Conservation (phyloP, 2,329 filamentous ascomycete genomes). For the Pseudogymnoascus sp. region DNA sequence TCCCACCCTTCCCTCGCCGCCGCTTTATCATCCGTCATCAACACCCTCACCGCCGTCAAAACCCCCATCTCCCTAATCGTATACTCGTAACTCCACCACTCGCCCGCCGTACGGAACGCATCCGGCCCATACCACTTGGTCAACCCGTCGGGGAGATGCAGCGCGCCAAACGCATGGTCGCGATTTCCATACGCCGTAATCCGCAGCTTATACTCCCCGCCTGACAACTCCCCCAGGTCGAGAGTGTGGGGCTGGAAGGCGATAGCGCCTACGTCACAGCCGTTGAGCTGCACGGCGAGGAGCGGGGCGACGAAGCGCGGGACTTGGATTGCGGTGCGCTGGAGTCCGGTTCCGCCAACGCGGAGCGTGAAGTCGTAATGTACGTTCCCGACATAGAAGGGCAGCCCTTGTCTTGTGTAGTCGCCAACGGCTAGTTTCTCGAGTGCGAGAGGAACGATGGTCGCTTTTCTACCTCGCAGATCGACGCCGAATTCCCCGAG, state of each 20-base stretch:
- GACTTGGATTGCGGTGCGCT: constrained; percentile 11
- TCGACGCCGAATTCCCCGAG: constrained; percentile 25
- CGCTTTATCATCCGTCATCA: not conserved
- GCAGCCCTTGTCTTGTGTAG: constrained; percentile 22
- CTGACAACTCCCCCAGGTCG: constrained; percentile 14
- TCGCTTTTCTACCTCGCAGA: constrained; percentile 12
- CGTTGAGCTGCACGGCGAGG: constrained; percentile 15
- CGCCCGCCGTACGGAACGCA: constrained; percentile 12
- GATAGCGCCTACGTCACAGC: constrained; percentile 19
- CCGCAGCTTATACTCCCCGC: constrained; percentile 16
- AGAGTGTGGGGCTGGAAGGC: constrained; percentile 23
- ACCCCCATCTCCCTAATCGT: not conserved
- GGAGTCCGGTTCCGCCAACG: not conserved
- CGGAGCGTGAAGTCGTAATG: constrained; percentile 19
- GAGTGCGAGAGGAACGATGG: constrained; percentile 9
- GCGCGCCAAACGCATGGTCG: constrained; percentile 25
- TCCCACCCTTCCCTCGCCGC: not conserved
- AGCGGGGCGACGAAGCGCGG: constrained; percentile 23
- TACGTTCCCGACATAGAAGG: constrained; percentile 27
- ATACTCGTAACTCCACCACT: not conserved
- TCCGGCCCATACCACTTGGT: constrained; percentile 20
- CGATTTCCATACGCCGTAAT: constrained; percentile 26
- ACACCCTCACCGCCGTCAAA: not conserved
- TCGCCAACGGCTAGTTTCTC: constrained; percentile 23
- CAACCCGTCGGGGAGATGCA: constrained; percentile 22